Evolutionary conservation across 345 rosid genomes (phyloP).

Genomic region (Ailanthus altissimus): DNA sequence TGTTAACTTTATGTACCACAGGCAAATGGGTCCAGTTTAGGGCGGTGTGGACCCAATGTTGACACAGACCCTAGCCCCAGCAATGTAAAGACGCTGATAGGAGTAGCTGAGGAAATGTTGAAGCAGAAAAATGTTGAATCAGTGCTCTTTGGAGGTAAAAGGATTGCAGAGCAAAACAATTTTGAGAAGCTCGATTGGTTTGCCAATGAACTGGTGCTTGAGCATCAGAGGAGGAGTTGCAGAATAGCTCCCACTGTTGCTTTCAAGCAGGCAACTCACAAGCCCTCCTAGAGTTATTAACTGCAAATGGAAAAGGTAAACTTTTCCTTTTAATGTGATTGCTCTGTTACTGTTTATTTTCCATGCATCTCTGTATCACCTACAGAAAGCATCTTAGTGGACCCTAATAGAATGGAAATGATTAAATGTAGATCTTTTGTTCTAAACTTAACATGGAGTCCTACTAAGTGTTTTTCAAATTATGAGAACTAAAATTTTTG

Average conservation of each 20-base stretch:
- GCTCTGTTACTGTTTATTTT: background rate
- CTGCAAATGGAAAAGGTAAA: conserved; percentile 36
- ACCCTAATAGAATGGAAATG: conserved; percentile 28
- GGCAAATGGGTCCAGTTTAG: conserved; percentile 83
- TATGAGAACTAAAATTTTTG: background rate
- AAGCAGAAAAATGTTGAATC: conserved; percentile 97
- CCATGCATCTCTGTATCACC: conserved; percentile 1
- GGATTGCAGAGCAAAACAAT: conserved; percentile 71
- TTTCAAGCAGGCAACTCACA: conserved; percentile 71
- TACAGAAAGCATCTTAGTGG: conserved; percentile 27
- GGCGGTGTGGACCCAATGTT: conserved; percentile 59
- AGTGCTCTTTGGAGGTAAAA: conserved; percentile 82
- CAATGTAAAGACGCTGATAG: conserved; percentile 74
- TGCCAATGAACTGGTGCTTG: conserved; percentile 80
- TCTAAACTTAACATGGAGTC: background rate
- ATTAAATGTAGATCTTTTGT: conserved; percentile 22
- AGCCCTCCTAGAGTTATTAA: conserved; percentile 35
- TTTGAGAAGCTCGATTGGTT: conserved; percentile 87
- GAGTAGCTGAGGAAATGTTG: conserved; percentile 85
- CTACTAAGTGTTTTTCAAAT: background rate
- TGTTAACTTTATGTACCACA: conserved; percentile 30
- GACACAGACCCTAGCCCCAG: conserved; percentile 68
- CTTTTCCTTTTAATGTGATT: conserved; percentile 6
- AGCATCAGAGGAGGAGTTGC: conserved; percentile 90
- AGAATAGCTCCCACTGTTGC: conserved; percentile 98